These are phyloP conservation scores for Penicillium verhagenii DNA, from an alignment of 495 filamentous ascomycete species.

Conservation along the genomic window DNA sequence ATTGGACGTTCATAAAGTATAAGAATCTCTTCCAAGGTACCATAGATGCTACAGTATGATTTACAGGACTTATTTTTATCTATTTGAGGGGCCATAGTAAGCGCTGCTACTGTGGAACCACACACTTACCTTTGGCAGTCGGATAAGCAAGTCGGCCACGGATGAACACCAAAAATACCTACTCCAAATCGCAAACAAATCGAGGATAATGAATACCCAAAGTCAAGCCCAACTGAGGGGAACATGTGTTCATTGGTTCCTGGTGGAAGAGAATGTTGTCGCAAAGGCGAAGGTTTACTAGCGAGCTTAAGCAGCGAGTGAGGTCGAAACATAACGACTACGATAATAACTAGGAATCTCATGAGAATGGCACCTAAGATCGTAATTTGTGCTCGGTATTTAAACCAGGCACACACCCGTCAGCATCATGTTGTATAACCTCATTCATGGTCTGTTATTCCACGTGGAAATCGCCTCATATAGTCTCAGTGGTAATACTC, in stretches of 20 bases:
- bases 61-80: not conserved
- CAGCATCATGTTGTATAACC: constrained; percentile 2
- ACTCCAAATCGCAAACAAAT: not conserved
- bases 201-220: not conserved
- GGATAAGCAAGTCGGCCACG: not conserved
- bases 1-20: not conserved
- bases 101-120: not conserved
- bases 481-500: not conserved
- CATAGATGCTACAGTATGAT: not conserved
- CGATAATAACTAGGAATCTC: not conserved
- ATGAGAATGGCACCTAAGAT: not conserved
- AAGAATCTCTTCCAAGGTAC: too few species aligned
- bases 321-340: not conserved
- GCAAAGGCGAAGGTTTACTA: not conserved
- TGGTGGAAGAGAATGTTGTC: not conserved
- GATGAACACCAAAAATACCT: not conserved
- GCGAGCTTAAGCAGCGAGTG: not conserved
- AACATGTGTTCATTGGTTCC: not conserved
- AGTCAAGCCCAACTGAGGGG: not conserved
- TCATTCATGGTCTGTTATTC: not conserved
- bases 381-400: not conserved
- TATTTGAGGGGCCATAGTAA: not conserved
- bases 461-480: not conserved
- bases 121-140: not conserved
- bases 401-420: not conserved